Base-by-base conservation (phyloP, 2,329 filamentous ascomycete species). In the Hymenoscyphus scutula region DNA sequence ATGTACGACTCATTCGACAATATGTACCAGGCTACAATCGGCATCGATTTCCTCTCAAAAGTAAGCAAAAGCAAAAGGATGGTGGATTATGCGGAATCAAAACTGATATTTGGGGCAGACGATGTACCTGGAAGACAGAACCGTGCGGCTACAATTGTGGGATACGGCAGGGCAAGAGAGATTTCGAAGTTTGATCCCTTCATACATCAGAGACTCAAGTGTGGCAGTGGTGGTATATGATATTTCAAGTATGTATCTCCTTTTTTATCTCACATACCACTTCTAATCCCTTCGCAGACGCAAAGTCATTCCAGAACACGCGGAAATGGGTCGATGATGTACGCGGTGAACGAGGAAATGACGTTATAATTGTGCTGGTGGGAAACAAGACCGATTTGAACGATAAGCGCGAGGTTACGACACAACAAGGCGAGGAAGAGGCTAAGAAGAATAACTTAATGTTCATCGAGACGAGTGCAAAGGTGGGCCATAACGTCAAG, bases 1-100 rank as follows among this genome's bases (percentile, higher is more conserved):
- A 99, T 99, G 95, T 99, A 99, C 84, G 95, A 99, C 79, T 98
- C 95, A 56, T 99, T 99, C 82, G 95, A 99, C 83, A 97, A 96
- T 80, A 98, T 94, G 84, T 99, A 99, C 81, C 95, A 99, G 80
- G 95, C 95, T 62, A 99, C 95, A 45, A 98, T 99, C 75, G 95
- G 95, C 74, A 99, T 99, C 81, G 95, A 99, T 80, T 99, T 99
- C 76, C 86, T 99, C 70, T 97, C 93, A 74, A 99, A 99, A 89
- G 92, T 91, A 82, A 76, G 78, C 55, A n/a, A 63, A 55, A 37
- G 15, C 23, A 29, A n/a, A 30, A 29, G 45, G 45, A 53, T 2
- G 56, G 63, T 56, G 56, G 62, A 54, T 30, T 15, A 29, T 32
- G 29, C 25, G 27, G 51, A n/a, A 54, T 13, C 25, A 32, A 32